phyloP scores from a whole-genome alignment of 2,329 filamentous ascomycete species.

The Periconia sp. region DNA sequence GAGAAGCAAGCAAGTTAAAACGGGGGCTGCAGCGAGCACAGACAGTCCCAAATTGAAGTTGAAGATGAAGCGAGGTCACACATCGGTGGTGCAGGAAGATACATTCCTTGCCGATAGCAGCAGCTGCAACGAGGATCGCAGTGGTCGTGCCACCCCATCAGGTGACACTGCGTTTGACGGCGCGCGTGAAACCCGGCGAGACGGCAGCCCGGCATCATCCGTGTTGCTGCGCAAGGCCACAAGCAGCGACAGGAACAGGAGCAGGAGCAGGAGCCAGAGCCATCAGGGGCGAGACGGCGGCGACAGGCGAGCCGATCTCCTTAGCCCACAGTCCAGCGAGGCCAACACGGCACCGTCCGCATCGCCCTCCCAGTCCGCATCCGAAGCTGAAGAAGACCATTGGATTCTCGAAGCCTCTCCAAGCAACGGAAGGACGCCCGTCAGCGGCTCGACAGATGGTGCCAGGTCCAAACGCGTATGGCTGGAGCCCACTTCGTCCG shows the following conservation, averaged over 20 bases:
- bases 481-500: slow-evolving; percentile 43
- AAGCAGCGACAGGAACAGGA: slow-evolving; percentile 23
- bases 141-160: slow-evolving; percentile 35
- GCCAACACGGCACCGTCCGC: slow-evolving; percentile 11
- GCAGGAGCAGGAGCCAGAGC: slow-evolving; percentile 1
- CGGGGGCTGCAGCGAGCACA: slow-evolving; percentile 17
- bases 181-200: slow-evolving; percentile 31
- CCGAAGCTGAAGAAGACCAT: slow-evolving; percentile 42
- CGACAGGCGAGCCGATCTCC: slow-evolving; percentile 26
- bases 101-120: slow-evolving; percentile 56
- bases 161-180: slow-evolving; percentile 20
- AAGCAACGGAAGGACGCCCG: slow-evolving; percentile 21
- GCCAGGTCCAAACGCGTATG: slow-evolving; percentile 38
- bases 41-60: slow-evolving; percentile 44
- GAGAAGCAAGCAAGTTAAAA: slow-evolving; percentile 27
- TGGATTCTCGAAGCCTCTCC: slow-evolving; percentile 39
- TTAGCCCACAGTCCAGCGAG: slow-evolving; percentile 21
- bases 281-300: slow-evolving; percentile 3
- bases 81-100: slow-evolving; percentile 39
- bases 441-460: background rate
- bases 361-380: slow-evolving; percentile 29
- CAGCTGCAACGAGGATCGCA: slow-evolving; percentile 54
- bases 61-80: slow-evolving; percentile 42
- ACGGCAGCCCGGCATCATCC: slow-evolving; percentile 27
- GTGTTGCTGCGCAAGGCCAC: slow-evolving; percentile 9